phyloP scores from a whole-genome alignment of 1,284 basidiomycete genomes.

The Testicularia cyperi region DNA sequence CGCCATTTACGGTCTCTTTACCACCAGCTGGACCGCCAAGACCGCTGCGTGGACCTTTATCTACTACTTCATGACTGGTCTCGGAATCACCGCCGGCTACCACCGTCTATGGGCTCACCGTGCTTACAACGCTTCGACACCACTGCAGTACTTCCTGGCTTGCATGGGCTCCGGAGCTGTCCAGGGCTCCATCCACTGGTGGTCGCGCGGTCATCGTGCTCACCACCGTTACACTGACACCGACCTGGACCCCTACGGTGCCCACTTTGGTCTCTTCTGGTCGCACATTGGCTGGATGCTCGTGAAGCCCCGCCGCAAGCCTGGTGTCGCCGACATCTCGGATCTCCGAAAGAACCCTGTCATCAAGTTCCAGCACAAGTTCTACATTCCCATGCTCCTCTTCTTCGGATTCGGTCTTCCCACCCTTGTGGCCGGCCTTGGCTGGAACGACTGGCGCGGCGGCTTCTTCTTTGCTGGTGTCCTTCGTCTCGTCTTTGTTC shows the following conservation, averaged over 20 bases:
- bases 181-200: conserved; percentile 59
- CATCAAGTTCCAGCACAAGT: conserved; percentile 58
- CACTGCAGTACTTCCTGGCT: conserved; percentile 53
- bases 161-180: conserved; percentile 58
- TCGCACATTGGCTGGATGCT: conserved; percentile 60
- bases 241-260: conserved; percentile 59
- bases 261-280: conserved; percentile 58
- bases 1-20: conserved; percentile 52
- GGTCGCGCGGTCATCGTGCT: conserved; percentile 59
- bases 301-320: conserved; percentile 58
- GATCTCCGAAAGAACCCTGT: conserved; percentile 57
- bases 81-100: conserved; percentile 58
- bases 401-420: conserved; percentile 56
- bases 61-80: conserved; percentile 58
- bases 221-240: conserved; percentile 60
- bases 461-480: conserved; percentile 58
- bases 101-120: conserved; percentile 59
- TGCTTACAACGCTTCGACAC: conserved; percentile 48
- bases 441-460: conserved; percentile 58
- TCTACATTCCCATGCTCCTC: conserved; percentile 57
- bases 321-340: conserved; percentile 57
- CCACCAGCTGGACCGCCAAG: conserved; percentile 38
- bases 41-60: conserved; percentile 44
- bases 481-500: conserved; percentile 56
- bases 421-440: conserved; percentile 58